A percentile compares a stretch with the other conserved stretches of the same genome.
Conservation (phyloP, 2,329 filamentous ascomycete species). For the Beauveria scarabaeidicola region DNA sequence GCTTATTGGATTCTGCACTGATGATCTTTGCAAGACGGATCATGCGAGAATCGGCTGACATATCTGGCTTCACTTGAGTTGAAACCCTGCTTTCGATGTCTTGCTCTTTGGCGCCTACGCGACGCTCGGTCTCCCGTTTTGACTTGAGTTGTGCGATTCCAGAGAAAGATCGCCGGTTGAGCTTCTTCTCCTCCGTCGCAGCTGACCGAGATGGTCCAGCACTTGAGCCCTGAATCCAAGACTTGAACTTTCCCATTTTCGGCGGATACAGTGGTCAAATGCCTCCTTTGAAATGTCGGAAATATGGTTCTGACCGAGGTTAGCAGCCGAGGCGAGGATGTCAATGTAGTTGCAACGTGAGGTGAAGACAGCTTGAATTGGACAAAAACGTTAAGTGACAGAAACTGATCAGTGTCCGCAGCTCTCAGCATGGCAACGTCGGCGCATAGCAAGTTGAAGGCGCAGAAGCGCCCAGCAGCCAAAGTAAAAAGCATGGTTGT, state of each 20-base stretch:
- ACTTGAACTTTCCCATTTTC: conserved; percentile 10
- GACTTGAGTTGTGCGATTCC: not conserved
- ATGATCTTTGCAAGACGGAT: conserved; percentile 40
- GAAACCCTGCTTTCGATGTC: not conserved
- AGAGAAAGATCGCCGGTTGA: conserved; percentile 8
- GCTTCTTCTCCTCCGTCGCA: conserved; percentile 4
- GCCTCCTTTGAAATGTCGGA: not conserved
- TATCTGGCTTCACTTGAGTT: conserved; percentile 9
- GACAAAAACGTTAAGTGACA: not conserved
- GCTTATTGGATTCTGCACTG: conserved; percentile 37
- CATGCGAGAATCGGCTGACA: conserved; percentile 29
- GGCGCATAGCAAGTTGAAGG: not conserved
- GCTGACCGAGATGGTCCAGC: conserved; percentile 2
- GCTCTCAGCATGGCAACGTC: not conserved
- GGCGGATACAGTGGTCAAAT: not conserved
- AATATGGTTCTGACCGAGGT: not conserved
- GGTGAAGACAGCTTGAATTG: not conserved
- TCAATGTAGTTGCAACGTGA: not conserved
- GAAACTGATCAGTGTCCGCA: not conserved
- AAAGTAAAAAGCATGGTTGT: not conserved
- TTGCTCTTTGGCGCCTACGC: not conserved
- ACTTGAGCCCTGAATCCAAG: conserved; percentile 10
- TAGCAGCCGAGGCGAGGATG: not conserved
- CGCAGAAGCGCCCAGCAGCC: not conserved
- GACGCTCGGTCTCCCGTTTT: not conserved